These are phyloP conservation scores for Coniochaeta sp. DNA, from an alignment of 2,329 filamentous ascomycete genomes.

Conservation along the genomic window DNA sequence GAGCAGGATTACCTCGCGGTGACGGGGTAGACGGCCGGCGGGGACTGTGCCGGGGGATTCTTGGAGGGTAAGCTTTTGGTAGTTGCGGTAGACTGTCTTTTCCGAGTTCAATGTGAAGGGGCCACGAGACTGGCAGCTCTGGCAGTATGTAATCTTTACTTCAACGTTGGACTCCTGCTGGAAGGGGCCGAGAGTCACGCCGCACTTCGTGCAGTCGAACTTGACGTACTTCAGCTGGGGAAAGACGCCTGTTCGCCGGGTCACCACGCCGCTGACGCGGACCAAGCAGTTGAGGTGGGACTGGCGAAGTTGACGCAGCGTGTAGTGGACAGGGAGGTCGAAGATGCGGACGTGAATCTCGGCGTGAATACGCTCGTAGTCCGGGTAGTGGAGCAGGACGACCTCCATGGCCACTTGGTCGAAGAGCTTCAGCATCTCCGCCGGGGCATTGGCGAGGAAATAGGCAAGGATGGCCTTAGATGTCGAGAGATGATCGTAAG, in stretches of 20 bases:
- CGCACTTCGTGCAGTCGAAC: slow-evolving; percentile 93
- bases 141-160: slow-evolving; percentile 93
- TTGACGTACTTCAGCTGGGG: slow-evolving; percentile 98
- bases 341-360: slow-evolving; percentile 97
- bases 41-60: slow-evolving; percentile 96
- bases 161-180: slow-evolving; percentile 96
- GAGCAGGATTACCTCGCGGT: slow-evolving; percentile 88
- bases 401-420: slow-evolving; percentile 96
- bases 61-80: slow-evolving; percentile 94
- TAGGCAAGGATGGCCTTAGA: slow-evolving; percentile 92
- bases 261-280: slow-evolving; percentile 90
- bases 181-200: slow-evolving; percentile 86
- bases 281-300: slow-evolving; percentile 94
- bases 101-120: slow-evolving; percentile 95
- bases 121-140: slow-evolving; percentile 90
- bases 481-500: slow-evolving; percentile 83
- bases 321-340: slow-evolving; percentile 90
- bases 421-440: slow-evolving; percentile 93
- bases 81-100: slow-evolving; percentile 97
- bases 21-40: slow-evolving; percentile 85
- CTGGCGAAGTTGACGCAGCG: slow-evolving; percentile 88
- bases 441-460: slow-evolving; percentile 89
- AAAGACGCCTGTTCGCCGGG: slow-evolving; percentile 88
- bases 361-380: slow-evolving; percentile 94
- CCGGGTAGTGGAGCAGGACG: slow-evolving; percentile 89